phyloP scores from a whole-genome alignment of 306 rosid species.

The Citrullus amarus region DNA sequence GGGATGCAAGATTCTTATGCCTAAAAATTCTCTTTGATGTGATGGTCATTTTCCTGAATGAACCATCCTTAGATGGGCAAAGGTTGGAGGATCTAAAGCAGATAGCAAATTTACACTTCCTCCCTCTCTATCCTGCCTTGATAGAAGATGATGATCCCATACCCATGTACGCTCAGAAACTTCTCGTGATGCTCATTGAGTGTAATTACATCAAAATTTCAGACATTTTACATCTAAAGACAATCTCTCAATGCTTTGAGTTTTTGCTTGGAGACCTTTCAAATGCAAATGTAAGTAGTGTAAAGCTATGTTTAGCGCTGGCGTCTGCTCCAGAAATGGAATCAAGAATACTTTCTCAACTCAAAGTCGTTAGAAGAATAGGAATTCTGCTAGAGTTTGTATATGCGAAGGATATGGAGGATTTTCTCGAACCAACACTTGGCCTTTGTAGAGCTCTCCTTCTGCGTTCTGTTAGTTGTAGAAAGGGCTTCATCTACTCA shows the following conservation, averaged over 20 bases:
- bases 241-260: slow-evolving; percentile 91
- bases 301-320: slow-evolving; percentile 77
- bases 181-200: slow-evolving; percentile 95
- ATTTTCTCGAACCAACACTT: slow-evolving; percentile 80
- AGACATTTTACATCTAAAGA: slow-evolving; percentile 75
- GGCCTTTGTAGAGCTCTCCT: slow-evolving; percentile 89
- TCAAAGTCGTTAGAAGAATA: slow-evolving; percentile 80
- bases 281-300: slow-evolving; percentile 73
- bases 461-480: slow-evolving; percentile 49
- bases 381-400: slow-evolving; percentile 83
- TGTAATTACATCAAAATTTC: slow-evolving; percentile 55
- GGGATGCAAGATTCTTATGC: slow-evolving; percentile 93
- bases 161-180: slow-evolving; percentile 89
- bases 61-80: slow-evolving; percentile 56
- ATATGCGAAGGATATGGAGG: slow-evolving; percentile 83
- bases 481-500: slow-evolving; percentile 43
- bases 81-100: slow-evolving; percentile 53
- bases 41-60: slow-evolving; percentile 66
- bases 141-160: slow-evolving; percentile 93
- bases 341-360: slow-evolving; percentile 78
- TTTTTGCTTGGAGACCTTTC: slow-evolving; percentile 94
- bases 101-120: slow-evolving; percentile 61
- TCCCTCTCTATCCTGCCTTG: slow-evolving; percentile 85
- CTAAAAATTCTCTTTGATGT: slow-evolving; percentile 76
- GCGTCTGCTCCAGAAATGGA: slow-evolving; percentile 95